Evolutionary conservation across 139 green algal genomes (phyloP), one percentile per base, ranked within the genome.

Genomic region (Spirogloea muscicola): DNA sequence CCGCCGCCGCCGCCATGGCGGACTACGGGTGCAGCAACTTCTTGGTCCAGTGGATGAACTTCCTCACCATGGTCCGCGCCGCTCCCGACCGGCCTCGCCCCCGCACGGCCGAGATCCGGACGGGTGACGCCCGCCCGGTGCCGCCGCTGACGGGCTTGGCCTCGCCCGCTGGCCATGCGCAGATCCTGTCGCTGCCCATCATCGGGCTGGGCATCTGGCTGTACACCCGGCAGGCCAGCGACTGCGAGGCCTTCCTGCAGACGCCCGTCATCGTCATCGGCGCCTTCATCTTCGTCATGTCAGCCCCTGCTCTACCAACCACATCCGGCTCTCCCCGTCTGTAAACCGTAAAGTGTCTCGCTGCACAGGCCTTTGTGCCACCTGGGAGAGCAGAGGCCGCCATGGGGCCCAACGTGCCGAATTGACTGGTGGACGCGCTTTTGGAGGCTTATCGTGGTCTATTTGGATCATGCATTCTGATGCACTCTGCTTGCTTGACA

Each of bases 1-100:
- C n/a, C n/a, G n/a, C n/a, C n/a, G n/a, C n/a, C n/a, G n/a, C n/a
- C n/a, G n/a, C n/a, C n/a, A 58, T 57, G 27, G 59, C 5, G 59
- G 5, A 58, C 25, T 68, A 68, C 43, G 59, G 59, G 6, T 68
- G 59, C 27, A 68, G 59, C 27, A 68, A 68, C 43, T 34, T 43
- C 46, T 25, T 68, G 3, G 4, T 68, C 34, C 43, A 68, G 48
- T 68, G 59, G 59, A 68, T 68, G 59, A 68, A 68, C 27, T 31
- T 68, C 5, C 18, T 68, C 5, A 68, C 59, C 43, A 7, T 68
- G 59, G 59, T 68, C 5, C 16, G 10, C 7, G 31, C 38, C 40
- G 6, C 40, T 62, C 6, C 9, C 6, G 37, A 43, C 5, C 52
- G 18, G 37, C 40, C 5, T 62, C 18, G 7, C 5, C 52, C 7